Conservation (phyloP, 352 stramenopile genomes). For the Phytophthora fragariae region DNA sequence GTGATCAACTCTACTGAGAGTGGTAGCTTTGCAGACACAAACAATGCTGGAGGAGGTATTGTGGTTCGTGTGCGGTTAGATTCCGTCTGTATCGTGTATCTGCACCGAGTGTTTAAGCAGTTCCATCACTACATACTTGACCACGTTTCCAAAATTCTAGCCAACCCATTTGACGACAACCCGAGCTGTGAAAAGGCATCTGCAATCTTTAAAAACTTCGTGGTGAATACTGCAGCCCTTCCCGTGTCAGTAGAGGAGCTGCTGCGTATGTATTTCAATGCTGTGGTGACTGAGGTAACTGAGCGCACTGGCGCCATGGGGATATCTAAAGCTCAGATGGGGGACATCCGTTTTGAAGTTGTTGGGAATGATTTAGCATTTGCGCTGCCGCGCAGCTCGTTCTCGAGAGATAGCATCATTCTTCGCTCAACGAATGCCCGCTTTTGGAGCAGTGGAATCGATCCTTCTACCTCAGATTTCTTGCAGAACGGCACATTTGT, state of each 20-base stretch:
- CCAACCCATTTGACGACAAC: slow-evolving; percentile 38
- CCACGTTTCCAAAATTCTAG: slow-evolving; percentile 45
- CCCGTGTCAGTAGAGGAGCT: slow-evolving; percentile 49
- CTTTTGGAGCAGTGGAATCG: slow-evolving; percentile 74
- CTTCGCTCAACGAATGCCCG: slow-evolving; percentile 78
- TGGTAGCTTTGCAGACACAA: background rate
- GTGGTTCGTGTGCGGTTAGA: slow-evolving; percentile 70
- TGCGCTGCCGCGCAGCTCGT: slow-evolving; percentile 79
- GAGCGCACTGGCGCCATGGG: slow-evolving; percentile 31
- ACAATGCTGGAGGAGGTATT: slow-evolving; percentile 22
- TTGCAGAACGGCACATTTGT: slow-evolving; percentile 78
- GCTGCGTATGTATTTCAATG: slow-evolving; percentile 45
- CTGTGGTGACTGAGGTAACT: slow-evolving; percentile 27
- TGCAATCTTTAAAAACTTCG: slow-evolving; percentile 44
- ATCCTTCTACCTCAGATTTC: slow-evolving; percentile 74
- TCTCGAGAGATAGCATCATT: slow-evolving; percentile 78
- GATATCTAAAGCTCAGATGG: slow-evolving; percentile 19
- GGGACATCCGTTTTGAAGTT: slow-evolving; percentile 59
- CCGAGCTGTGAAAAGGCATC: slow-evolving; percentile 42
- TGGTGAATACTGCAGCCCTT: slow-evolving; percentile 45
- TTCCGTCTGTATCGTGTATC: slow-evolving; percentile 81
- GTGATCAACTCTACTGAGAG: slow-evolving; percentile 32
- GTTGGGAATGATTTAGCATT: slow-evolving; percentile 87
- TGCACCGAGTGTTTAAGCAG: slow-evolving; percentile 90
- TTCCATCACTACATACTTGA: slow-evolving; percentile 81